Evolutionary conservation across 1,284 basidiomycete species (phyloP).

Genomic region (Moesziomyces parantarcticus): DNA sequence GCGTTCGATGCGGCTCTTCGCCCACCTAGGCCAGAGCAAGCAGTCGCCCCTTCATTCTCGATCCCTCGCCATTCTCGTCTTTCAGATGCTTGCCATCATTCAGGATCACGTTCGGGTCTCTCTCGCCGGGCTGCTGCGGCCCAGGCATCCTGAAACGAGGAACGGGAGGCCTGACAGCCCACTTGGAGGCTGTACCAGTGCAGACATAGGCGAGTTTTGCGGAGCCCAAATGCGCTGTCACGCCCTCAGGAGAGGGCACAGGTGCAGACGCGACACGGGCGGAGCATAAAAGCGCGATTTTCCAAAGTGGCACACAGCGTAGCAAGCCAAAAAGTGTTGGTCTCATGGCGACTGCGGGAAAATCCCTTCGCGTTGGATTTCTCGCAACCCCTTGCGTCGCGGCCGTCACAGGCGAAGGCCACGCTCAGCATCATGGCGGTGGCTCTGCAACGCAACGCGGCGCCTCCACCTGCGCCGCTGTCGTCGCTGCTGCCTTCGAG

Average conservation of each 20-base stretch:
- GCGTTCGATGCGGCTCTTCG: conserved; percentile 8
- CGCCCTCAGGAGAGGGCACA: not conserved
- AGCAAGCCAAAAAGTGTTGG: conserved; percentile 1
- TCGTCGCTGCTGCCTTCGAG: not conserved
- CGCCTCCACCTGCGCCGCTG: no score
- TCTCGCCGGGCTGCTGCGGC: no score
- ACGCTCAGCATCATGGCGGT: not conserved
- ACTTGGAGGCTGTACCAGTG: no score
- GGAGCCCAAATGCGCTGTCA: not conserved
- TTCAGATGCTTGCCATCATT: not conserved
- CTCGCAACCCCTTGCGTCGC: conserved; percentile 5
- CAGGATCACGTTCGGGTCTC: no score
- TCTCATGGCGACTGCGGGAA: not conserved
- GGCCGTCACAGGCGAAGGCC: no score
- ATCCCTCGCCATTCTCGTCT: not conserved
- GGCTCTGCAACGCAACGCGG: no score
- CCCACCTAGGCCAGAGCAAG: not conserved
- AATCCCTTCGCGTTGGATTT: not conserved
- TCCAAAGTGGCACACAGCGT: conserved; percentile 8
- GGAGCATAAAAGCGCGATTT: not conserved
- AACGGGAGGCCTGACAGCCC: no score
- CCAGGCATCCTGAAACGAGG: no score
- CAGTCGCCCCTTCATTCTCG: no score
- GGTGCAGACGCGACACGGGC: not conserved
- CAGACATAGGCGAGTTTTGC: not conserved